phyloP scores from a whole-genome alignment of 768 basidiomycete species.

The Sporobolomyces phaffii region DNA sequence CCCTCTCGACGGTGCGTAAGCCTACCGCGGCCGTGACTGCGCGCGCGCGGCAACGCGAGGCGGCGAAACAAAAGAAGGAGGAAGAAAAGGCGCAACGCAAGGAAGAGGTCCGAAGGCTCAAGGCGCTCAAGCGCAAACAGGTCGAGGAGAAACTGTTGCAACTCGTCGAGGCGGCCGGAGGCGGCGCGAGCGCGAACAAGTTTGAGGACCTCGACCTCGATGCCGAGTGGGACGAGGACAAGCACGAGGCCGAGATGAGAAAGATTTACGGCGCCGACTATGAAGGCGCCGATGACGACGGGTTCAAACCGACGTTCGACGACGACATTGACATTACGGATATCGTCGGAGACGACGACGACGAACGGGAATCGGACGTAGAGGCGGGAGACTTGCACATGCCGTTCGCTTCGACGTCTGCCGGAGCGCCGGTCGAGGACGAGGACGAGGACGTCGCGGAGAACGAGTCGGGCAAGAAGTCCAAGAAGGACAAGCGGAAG shows the following conservation, averaged over 20 bases:
- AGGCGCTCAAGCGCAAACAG: slow-evolving; percentile 77
- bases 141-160: slow-evolving; percentile 66
- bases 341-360: slow-evolving; percentile 48
- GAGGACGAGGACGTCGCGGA: slow-evolving; percentile 50
- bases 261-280: slow-evolving; percentile 59
- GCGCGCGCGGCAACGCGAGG: slow-evolving; percentile 76
- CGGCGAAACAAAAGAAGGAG: slow-evolving; percentile 69
- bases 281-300: slow-evolving; percentile 46
- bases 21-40: slow-evolving; percentile 57
- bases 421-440: slow-evolving; percentile 6
- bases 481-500: slow-evolving; percentile 50
- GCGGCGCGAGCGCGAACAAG: slow-evolving; percentile 46
- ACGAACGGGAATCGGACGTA: slow-evolving; percentile 43
- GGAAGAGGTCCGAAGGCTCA: slow-evolving; percentile 75
- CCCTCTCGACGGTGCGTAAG: slow-evolving; percentile 46
- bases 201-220: slow-evolving; percentile 75
- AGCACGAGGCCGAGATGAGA: slow-evolving; percentile 77
- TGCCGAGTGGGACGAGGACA: slow-evolving; percentile 82
- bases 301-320: slow-evolving; percentile 80
- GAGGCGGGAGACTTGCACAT: slow-evolving; percentile 51
- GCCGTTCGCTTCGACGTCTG: slow-evolving; percentile 25
- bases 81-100: slow-evolving; percentile 65
- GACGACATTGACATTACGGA: slow-evolving; percentile 80
- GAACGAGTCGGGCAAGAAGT: slow-evolving; percentile 49
- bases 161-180: slow-evolving; percentile 66